Conservation (phyloP, 768 basidiomycete species). For the Hygrophorus russula region DNA sequence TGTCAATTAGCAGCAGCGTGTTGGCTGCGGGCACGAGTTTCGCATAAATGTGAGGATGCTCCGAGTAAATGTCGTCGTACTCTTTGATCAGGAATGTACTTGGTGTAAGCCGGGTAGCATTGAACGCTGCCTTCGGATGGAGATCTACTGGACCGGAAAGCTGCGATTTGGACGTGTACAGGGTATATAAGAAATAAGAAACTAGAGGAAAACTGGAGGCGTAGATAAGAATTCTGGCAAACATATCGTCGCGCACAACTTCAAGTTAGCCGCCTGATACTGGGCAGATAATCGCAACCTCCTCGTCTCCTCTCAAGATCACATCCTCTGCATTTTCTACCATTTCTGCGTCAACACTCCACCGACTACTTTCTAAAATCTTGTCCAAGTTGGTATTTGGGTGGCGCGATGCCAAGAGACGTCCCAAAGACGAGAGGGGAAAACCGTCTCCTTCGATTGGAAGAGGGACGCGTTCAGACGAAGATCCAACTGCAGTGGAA, state of each 20-base stretch:
- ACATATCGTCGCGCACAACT: slow-evolving; percentile 4
- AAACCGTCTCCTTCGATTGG: slow-evolving; percentile 27
- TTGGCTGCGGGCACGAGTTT: slow-evolving; percentile 27
- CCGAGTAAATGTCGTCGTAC: slow-evolving; percentile 37
- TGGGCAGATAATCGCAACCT: slow-evolving; percentile 71
- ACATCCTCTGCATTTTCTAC: slow-evolving; percentile 43
- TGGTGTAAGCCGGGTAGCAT: slow-evolving; percentile 18
- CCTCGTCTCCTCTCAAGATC: slow-evolving; percentile 56
- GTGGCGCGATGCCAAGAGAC: slow-evolving; percentile 43
- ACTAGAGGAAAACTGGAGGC: neutral
- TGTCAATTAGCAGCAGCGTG: slow-evolving; percentile 40
- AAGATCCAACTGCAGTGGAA: slow-evolving; percentile 55
- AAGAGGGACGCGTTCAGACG: slow-evolving; percentile 41
- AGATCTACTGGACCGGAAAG: neutral
- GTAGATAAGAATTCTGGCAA: neutral
- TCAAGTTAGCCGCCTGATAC: slow-evolving; percentile 60
- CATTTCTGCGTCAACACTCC: slow-evolving; percentile 81
- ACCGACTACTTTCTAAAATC: slow-evolving; percentile 50
- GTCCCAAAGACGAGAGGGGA: slow-evolving; percentile 37
- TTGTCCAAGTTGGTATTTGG: slow-evolving; percentile 36
- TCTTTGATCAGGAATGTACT: slow-evolving; percentile 34
- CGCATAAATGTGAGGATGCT: slow-evolving; percentile 45
- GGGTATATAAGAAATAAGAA: too few species aligned
- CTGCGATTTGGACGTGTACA: too few species aligned
- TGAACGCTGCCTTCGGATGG: slow-evolving; percentile 13